Percentiles rank a stretch among this genome's conserved stretches.
phyloP scores from a whole-genome alignment of 192 early-diverging fungal species.

The Endogone sp. region DNA sequence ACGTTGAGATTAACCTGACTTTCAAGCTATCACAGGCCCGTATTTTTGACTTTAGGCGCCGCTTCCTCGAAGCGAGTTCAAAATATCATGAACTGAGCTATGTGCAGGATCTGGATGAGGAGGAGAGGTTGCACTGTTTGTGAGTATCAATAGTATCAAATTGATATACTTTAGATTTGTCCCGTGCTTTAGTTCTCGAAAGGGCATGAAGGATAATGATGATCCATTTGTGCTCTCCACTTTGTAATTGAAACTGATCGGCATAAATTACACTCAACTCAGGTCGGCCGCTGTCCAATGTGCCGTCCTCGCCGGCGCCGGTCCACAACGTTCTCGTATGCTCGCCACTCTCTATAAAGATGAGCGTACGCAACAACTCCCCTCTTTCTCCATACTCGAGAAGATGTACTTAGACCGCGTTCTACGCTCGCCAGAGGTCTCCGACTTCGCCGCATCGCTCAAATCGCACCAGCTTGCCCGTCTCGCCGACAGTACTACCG shows the following conservation, averaged over 20 bases:
- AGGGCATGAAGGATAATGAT: no score
- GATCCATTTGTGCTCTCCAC: no score
- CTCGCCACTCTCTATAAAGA: constrained; percentile 91
- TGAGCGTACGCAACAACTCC: constrained; percentile 77
- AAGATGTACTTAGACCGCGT: constrained; percentile 95
- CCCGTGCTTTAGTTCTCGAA: constrained; percentile 15
- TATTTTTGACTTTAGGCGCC: constrained; percentile 78
- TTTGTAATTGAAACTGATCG: no score
- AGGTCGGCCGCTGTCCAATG: constrained; percentile 81
- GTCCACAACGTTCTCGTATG: constrained; percentile 81
- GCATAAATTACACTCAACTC: constrained; percentile 4
- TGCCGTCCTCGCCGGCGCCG: constrained; percentile 87
- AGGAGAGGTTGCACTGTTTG: constrained; percentile 54
- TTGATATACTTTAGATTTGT: background rate
- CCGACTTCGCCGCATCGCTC: constrained; percentile 69
- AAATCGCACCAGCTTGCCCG: constrained; percentile 75
- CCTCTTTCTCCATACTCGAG: constrained; percentile 75
- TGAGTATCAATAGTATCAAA: constrained; percentile 24
- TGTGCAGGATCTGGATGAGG: constrained; percentile 52
- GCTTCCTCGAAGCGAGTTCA: constrained; percentile 79
- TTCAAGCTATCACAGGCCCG: constrained; percentile 83
- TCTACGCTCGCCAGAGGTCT: constrained; percentile 72
- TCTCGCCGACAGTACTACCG: constrained; percentile 66
- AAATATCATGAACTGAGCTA: constrained; percentile 87
- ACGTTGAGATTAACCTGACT: constrained; percentile 50